These are phyloP conservation scores for Diatrype stigma DNA, from an alignment of 2,329 filamentous ascomycete genomes.

Conservation along the genomic window DNA sequence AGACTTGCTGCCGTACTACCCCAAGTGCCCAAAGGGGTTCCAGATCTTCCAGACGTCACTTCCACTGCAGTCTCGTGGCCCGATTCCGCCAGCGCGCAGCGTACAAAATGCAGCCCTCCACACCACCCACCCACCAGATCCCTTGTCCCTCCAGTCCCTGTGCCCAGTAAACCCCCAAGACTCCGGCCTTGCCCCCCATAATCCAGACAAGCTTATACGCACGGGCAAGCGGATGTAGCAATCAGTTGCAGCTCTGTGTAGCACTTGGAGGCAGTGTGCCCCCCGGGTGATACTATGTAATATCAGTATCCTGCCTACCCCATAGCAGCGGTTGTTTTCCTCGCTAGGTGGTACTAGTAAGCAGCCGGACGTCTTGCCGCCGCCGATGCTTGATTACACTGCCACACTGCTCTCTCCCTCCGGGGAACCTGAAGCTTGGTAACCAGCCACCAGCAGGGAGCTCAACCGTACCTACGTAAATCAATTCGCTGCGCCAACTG, in stretches of 20 bases:
- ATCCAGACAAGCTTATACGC: not conserved
- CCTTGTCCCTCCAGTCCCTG: too few species aligned
- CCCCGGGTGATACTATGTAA: not conserved
- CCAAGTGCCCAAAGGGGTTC: not conserved
- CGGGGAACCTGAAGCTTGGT: not conserved
- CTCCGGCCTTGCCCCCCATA: too few species aligned
- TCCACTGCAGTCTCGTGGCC: not conserved
- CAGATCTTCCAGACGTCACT: not conserved
- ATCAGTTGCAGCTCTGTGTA: not conserved
- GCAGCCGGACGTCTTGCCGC: not conserved
- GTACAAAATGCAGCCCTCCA: not conserved
- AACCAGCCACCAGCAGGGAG: not conserved
- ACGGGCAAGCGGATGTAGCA: not conserved
- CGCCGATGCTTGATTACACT: not conserved
- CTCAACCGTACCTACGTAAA: not conserved
- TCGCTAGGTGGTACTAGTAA: not conserved
- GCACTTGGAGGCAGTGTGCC: not conserved
- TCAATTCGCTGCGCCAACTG: slow-evolving; percentile 1
- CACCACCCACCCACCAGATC: not conserved
- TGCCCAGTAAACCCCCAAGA: too few species aligned
- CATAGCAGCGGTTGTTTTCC: not conserved
- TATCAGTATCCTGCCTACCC: not conserved
- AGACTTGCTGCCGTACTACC: not conserved
- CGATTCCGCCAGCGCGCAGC: not conserved
- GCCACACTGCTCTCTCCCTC: slow-evolving; percentile 1